phyloP scores from a whole-genome alignment of 805 yeast genomes.

The Barnettozyma vustinii region DNA sequence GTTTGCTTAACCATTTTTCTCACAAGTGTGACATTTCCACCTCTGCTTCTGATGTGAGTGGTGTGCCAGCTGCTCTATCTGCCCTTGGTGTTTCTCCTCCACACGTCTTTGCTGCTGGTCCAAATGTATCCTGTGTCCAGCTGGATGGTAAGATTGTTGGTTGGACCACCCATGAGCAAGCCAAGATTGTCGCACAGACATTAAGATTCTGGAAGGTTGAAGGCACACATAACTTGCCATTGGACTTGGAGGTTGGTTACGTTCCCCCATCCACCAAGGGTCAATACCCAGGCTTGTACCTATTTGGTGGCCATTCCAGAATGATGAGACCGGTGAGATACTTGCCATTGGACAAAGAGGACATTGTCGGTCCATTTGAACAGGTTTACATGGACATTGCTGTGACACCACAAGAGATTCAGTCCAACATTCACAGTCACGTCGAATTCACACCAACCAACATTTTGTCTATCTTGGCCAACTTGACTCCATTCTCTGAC shows the following conservation, averaged over 20 bases:
- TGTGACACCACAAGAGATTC: slow-evolving; percentile 88
- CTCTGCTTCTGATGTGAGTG: slow-evolving; percentile 62
- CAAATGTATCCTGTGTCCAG: slow-evolving; percentile 83
- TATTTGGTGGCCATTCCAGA: slow-evolving; percentile 89
- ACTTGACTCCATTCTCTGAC: slow-evolving; percentile 96
- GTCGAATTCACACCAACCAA: slow-evolving; percentile 95
- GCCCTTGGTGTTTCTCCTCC: slow-evolving; percentile 80
- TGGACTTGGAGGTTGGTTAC: slow-evolving; percentile 86
- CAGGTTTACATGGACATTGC: slow-evolving; percentile 97
- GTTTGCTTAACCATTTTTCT: slow-evolving; percentile 91
- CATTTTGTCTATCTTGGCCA: slow-evolving; percentile 89
- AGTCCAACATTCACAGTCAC: slow-evolving; percentile 75
- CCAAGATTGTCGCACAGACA: slow-evolving; percentile 80
- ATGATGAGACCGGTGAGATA: slow-evolving; percentile 95
- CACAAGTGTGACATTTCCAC: slow-evolving; percentile 92
- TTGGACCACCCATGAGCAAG: slow-evolving; percentile 90
- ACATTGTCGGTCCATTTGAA: slow-evolving; percentile 94
- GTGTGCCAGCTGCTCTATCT: slow-evolving; percentile 59
- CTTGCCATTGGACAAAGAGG: slow-evolving; percentile 76
- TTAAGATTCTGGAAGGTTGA: slow-evolving; percentile 90
- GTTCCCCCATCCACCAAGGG: slow-evolving; percentile 96
- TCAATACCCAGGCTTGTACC: slow-evolving; percentile 92
- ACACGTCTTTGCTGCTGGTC: slow-evolving; percentile 81
- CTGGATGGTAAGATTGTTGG: slow-evolving; percentile 90
- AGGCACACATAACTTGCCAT: slow-evolving; percentile 71